Evolutionary conservation across 768 basidiomycete species (phyloP), one percentile per base, ranked within the genome.

Genomic region (Suillus fuscotomentosus): DNA sequence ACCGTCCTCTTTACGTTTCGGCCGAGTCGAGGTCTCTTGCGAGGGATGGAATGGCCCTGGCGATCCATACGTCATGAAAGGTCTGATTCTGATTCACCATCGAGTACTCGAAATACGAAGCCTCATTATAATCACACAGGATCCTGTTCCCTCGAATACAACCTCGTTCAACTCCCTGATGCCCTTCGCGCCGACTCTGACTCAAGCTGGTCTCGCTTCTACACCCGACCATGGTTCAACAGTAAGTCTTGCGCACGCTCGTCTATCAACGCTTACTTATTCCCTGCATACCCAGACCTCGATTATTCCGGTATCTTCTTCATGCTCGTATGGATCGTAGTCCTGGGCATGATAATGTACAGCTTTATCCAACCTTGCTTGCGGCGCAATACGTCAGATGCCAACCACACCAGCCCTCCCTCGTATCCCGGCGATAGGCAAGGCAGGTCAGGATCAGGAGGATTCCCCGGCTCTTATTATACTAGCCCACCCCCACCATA

Each of bases 21-120:
- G 96, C 17, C 84, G 86, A 67, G 89, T 97, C 0, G 87, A 92
- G 68, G 87, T 98, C 1, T 89, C 87, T 20, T 98, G 96, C 70
- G 96, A 98, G 79, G 96, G 96, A 27, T 98, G 91, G 90, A 86
- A 84, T 45, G 79, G 82, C 39, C 85, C 93, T 5, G 94, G 92
- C 0, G 96, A 98, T 77, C 82, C 86, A 2, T 86, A 88, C 74
- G 92, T 98, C 15, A 75, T 97, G 66, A 92, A 94, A 81, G 95
- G 95, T 90, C 41, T 77, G 67, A 67, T 47, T 50, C 51, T 27
- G 43, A 45, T 31, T 60, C 34, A 27, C 39, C 36, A n/a, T 47
- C 27, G 14, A 17, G 8, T 45, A 22, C 27, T 20, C 50, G 20
- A 24, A 24, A n/a, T n/a, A 39, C 31, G 36, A 39, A 64, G 20